Evolutionary conservation across 352 stramenopile species (phyloP), one percentile per base, ranked within the genome.

Genomic region (Pythium vanterpoolii): DNA sequence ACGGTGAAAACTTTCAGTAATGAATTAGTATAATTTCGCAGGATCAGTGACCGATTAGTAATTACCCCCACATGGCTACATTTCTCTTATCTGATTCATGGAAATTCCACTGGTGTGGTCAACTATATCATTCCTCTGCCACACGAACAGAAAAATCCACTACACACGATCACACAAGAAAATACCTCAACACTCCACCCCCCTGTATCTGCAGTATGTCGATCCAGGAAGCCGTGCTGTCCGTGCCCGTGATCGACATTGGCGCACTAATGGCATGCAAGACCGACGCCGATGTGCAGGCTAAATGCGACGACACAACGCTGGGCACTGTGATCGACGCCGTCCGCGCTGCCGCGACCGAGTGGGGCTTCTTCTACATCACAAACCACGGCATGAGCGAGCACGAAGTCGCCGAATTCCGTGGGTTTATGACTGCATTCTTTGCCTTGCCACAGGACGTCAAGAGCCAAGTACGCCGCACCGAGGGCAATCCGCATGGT

Each of bases 311-410:
- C 8, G 45, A 66, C 49, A 16, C 19, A 42, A 26, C 50, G 18
- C 45, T 86, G 21, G n/a, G 13, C 14, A 39, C 57, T 51, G 70
- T 60, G 62, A 62, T 97, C 43, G 68, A 69, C 2, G 54, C 69
- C n/a, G 48, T 84, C 2, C 70, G 62, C n/a, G 50, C 55, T 3
- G 91, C 90, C 0, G 90, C 85, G 38, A 68, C 65, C 27, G 76
- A 87, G 42, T 97, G 78, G 77, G 93, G 91, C 7, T 98, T 98
- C 73, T 98, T 98, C 69, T 94, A 98, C 71, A 80, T 98, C 38
- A 60, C 77, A 4, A 86, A 93, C 71, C 87, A 97, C 60, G 79
- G 76, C 0, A 64, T 97, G 24, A 62, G 76, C 0, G 26, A 59
- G 1, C 31, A 79, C 9, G 65, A 95, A 21, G 66, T 98, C 18